Conservation (phyloP, 2,329 filamentous ascomycete species). For the Tympanopsis confertula region DNA sequence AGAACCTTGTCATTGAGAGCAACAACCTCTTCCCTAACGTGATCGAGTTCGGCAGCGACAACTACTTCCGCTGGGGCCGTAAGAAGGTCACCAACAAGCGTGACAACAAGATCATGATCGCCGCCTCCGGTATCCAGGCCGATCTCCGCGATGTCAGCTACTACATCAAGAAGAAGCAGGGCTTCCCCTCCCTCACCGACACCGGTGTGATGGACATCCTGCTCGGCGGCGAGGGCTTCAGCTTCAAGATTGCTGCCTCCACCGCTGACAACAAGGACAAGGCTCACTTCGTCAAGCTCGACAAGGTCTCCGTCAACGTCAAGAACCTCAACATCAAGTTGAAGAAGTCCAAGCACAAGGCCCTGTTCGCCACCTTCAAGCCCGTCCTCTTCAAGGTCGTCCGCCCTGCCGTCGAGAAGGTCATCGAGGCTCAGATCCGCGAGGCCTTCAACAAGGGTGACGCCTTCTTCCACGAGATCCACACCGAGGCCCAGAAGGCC, state of each 20-base stretch:
- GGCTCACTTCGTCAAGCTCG: conserved; percentile 86
- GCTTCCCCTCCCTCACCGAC: conserved; percentile 80
- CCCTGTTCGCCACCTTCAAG: conserved; percentile 78
- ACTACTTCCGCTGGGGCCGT: conserved; percentile 90
- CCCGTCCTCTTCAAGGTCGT: conserved; percentile 75
- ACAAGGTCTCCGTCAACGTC: conserved; percentile 74
- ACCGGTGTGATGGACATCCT: conserved; percentile 80
- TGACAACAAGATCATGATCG: conserved; percentile 74
- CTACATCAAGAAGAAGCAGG: conserved; percentile 88
- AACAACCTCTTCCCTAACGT: conserved; percentile 95
- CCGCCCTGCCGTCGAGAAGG: conserved; percentile 74
- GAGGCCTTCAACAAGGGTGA: conserved; percentile 71
- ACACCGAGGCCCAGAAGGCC: conserved; percentile 42
- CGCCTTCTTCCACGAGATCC: conserved; percentile 49
- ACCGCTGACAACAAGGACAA: conserved; percentile 65
- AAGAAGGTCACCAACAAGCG: conserved; percentile 74
- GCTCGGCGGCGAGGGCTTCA: conserved; percentile 76
- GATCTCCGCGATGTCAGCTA: conserved; percentile 82
- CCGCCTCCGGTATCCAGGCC: conserved; percentile 82
- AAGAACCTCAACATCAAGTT: conserved; percentile 78
- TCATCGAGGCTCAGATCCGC: conserved; percentile 78
- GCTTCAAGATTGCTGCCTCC: conserved; percentile 82
- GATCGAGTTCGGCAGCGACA: conserved; percentile 77
- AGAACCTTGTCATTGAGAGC: conserved; percentile 89
- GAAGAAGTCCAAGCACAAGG: conserved; percentile 89